Evolutionary conservation across 2,329 filamentous ascomycete genomes (phyloP).

Genomic region (Hypoxylon sp.): DNA sequence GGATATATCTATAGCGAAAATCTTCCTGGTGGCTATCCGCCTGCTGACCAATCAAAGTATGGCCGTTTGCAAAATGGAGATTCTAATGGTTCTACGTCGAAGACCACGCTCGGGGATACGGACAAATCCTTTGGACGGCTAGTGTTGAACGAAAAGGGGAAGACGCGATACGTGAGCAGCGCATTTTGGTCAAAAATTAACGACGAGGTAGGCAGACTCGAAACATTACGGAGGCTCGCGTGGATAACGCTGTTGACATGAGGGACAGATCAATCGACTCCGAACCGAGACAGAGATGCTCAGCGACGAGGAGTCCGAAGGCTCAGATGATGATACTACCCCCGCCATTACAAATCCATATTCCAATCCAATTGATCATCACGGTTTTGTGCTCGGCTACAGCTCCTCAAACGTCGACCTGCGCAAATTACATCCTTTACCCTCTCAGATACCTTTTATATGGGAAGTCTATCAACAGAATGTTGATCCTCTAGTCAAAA

Average conservation of each 20-base stretch:
- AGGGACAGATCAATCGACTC: constrained; percentile 47
- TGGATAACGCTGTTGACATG: background rate
- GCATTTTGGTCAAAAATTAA: constrained; percentile 80
- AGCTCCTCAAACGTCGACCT: constrained; percentile 75
- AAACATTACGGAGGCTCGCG: background rate
- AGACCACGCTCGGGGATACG: constrained; percentile 47
- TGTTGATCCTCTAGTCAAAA: constrained; percentile 76
- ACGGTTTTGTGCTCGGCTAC: constrained; percentile 77
- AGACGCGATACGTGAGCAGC: constrained; percentile 77
- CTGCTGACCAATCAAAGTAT: constrained; percentile 24
- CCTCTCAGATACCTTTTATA: constrained; percentile 70
- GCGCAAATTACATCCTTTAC: constrained; percentile 68
- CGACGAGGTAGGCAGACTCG: constrained; percentile 66
- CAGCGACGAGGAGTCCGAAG: constrained; percentile 64
- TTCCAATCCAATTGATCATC: constrained; percentile 60
- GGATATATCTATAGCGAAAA: constrained; percentile 36
- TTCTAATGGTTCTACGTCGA: constrained; percentile 35
- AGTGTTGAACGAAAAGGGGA: constrained; percentile 73
- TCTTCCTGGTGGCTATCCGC: constrained; percentile 29
- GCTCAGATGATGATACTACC: constrained; percentile 67
- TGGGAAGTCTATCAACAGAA: constrained; percentile 78
- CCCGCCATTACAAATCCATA: constrained; percentile 51
- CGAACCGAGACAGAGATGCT: constrained; percentile 60
- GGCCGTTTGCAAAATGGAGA: constrained; percentile 38
- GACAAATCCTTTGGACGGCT: constrained; percentile 71